Conservation (phyloP, 176 grass and related monocot species). For the Hyparrhenia diplandra region DNA sequence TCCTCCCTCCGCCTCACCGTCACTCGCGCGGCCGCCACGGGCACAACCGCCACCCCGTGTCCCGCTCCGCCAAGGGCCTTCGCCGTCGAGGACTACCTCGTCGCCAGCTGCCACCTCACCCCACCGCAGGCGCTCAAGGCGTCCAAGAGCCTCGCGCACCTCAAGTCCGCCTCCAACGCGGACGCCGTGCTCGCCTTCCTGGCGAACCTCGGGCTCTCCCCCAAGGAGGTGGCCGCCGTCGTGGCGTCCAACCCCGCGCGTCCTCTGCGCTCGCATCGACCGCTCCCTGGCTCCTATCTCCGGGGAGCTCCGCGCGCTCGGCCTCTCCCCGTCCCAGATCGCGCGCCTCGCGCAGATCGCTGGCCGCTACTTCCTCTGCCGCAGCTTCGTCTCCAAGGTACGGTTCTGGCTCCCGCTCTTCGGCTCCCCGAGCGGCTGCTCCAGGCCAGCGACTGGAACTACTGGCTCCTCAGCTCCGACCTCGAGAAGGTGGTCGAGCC, state of each 20-base stretch:
- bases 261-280: constrained; percentile 54
- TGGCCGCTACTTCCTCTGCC: constrained; percentile 49
- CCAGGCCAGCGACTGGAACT: constrained; percentile 60
- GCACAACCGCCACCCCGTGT: background rate
- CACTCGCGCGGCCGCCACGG: constrained; percentile 3
- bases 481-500: constrained; percentile 59
- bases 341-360: constrained; percentile 39
- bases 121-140: constrained; percentile 47
- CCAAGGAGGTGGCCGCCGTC: constrained; percentile 39
- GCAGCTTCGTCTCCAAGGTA: constrained; percentile 56
- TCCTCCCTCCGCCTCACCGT: constrained; percentile 17
- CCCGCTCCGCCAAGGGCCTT: background rate
- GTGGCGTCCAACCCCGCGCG: constrained; percentile 47
- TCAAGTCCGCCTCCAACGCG: constrained; percentile 49
- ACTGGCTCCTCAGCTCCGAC: constrained; percentile 52
- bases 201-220: constrained; percentile 28
- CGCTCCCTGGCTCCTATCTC: constrained; percentile 42
- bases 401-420: constrained; percentile 58
- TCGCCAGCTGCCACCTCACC: constrained; percentile 37
- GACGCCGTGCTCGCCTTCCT: constrained; percentile 54
- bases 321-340: constrained; percentile 46
- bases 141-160: constrained; percentile 46
- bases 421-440: constrained; percentile 49
- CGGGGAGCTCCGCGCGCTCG: constrained; percentile 42
- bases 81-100: constrained; percentile 49